Conservation (phyloP, 169 alveolate genomes). For the Theileria parva region DNA sequence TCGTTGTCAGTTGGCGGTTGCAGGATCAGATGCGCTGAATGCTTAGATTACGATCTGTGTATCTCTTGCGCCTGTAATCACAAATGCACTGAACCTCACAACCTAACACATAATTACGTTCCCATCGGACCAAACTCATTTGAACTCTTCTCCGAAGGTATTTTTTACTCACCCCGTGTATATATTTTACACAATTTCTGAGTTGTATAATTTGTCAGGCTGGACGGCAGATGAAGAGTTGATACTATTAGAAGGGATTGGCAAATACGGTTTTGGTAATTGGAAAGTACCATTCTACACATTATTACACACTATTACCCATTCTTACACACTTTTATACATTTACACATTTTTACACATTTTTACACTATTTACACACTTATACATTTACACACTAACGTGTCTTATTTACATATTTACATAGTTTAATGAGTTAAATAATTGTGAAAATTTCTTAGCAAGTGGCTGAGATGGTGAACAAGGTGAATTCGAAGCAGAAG, state of each 20-base stretch:
- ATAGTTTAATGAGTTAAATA: too few relatives aligned
- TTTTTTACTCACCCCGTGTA: background rate
- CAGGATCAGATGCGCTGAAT: conserved; percentile 80
- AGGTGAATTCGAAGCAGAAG: conserved; percentile 56
- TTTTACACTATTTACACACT: too few relatives aligned
- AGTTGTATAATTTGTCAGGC: conserved; percentile 23
- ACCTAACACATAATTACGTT: conserved; percentile 72
- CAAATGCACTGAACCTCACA: conserved; percentile 59
- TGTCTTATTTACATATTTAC: too few relatives aligned
- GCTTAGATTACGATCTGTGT: conserved; percentile 82
- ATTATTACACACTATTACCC: background rate
- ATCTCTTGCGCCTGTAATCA: conserved; percentile 80
- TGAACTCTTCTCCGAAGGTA: conserved; percentile 64
- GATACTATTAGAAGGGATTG: conserved; percentile 81
- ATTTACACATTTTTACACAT: too few relatives aligned
- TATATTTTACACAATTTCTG: too few relatives aligned
- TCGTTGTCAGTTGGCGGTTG: conserved; percentile 52
- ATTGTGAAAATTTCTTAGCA: conserved; percentile 10
- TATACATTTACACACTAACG: too few relatives aligned
- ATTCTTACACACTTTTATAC: too few relatives aligned
- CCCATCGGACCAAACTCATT: conserved; percentile 82
- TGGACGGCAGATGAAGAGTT: conserved; percentile 88
- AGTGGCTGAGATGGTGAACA: conserved; percentile 63
- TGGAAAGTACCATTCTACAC: conserved; percentile 65
- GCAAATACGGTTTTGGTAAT: conserved; percentile 85